A percentile compares a stretch with the other conserved stretches of the same genome.
Conservation (phyloP, 1,139 yeast species). For the Yamadazyma sp. region DNA sequence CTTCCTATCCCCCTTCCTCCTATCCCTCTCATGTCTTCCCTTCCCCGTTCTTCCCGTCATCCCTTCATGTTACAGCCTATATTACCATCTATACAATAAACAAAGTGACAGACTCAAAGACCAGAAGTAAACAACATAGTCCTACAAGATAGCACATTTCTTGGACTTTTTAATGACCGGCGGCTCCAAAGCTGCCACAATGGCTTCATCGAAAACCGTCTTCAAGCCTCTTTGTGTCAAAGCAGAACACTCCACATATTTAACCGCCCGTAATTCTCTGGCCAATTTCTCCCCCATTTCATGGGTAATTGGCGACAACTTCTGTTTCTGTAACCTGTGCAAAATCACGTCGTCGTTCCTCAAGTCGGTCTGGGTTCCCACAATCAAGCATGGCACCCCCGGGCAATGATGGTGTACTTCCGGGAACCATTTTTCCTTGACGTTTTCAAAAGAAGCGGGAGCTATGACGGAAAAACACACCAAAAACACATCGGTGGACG, state of each 20-base stretch:
- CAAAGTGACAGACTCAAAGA: too few relatives aligned
- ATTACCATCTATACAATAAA: too few relatives aligned
- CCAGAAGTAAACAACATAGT: too few relatives aligned
- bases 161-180: constrained; percentile 82
- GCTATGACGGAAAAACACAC: constrained; percentile 94
- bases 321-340: constrained; percentile 87
- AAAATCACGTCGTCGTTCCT: constrained; percentile 90
- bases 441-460: constrained; percentile 97
- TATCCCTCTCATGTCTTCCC: too few relatives aligned
- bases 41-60: too few relatives aligned
- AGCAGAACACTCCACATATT: constrained; percentile 97
- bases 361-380: constrained; percentile 93
- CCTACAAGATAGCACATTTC: constrained; percentile 79
- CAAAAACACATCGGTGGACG: constrained; percentile 93
- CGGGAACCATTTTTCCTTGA: constrained; percentile 97
- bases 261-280: constrained; percentile 89
- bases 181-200: constrained; percentile 92
- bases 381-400: constrained; percentile 93
- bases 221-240: constrained; percentile 93
- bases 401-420: constrained; percentile 98
- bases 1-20: too few relatives aligned
- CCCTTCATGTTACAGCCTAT: too few relatives aligned
- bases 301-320: constrained; percentile 78
- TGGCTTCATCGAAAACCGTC: constrained; percentile 95
- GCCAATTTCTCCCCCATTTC: constrained; percentile 94